phyloP scores from a whole-genome alignment of 129 eudicot genomes.

The Solidago caesia region DNA sequence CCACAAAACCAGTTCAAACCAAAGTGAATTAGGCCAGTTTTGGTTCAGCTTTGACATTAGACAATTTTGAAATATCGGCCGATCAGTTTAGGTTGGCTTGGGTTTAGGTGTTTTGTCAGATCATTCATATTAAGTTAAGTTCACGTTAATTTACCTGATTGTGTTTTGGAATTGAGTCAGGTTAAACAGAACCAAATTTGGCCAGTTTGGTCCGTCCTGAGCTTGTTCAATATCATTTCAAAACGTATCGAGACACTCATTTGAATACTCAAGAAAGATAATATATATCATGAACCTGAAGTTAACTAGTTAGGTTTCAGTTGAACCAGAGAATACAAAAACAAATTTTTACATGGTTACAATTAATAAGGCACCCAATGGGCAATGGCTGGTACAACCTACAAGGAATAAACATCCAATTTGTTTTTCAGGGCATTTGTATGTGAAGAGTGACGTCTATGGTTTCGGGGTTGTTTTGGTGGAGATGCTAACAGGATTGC shows the following conservation, averaged over 20 bases:
- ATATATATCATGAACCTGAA: constrained; percentile 3
- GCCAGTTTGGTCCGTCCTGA: no score
- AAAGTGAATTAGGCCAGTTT: neutral
- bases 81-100: neutral
- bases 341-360: neutral
- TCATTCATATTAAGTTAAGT: neutral
- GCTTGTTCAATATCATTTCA: no score
- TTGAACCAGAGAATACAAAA: neutral
- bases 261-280: neutral
- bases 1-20: neutral
- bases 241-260: neutral
- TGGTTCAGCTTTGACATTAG: neutral
- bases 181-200: neutral
- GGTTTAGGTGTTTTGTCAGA: neutral
- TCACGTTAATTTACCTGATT: neutral
- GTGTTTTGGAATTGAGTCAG: neutral
- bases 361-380: neutral
- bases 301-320: neutral
- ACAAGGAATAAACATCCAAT: constrained; percentile 3
- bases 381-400: neutral
- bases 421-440: constrained; percentile 73
- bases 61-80: neutral
- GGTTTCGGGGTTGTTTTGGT: constrained; percentile 85
- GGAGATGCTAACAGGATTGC: constrained; percentile 81
- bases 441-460: constrained; percentile 91